phyloP scores from a whole-genome alignment of 1,284 basidiomycete genomes.

The Ustilago vetiveriae region DNA sequence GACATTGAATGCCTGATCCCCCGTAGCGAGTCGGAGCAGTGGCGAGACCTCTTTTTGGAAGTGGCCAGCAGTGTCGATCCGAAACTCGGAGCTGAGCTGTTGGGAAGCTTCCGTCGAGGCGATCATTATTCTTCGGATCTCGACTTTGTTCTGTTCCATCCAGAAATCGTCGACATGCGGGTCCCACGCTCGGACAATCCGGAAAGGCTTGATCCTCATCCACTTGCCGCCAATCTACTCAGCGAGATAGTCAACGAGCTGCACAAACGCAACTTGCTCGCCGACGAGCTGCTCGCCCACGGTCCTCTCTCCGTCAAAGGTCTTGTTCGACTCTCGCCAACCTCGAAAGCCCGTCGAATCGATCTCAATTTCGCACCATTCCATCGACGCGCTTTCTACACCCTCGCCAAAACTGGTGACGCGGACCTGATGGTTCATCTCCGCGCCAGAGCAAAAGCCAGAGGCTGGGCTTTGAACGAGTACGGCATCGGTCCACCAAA shows the following conservation, averaged over 20 bases:
- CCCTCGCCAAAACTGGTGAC: constrained; percentile 37
- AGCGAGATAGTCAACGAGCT: constrained; percentile 14
- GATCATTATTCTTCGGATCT: constrained; percentile 42
- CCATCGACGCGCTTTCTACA: constrained; percentile 33
- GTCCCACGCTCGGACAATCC: constrained; percentile 7
- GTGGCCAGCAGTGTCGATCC: constrained; percentile 22
- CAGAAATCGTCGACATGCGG: constrained; percentile 15
- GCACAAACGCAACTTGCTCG: constrained; percentile 10
- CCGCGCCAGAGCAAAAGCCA: constrained; percentile 15
- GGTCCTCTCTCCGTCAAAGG: constrained; percentile 27
- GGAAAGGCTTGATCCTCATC: constrained; percentile 8
- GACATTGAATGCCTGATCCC: constrained; percentile 39
- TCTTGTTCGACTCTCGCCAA: constrained; percentile 18
- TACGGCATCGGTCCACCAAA: constrained; percentile 35
- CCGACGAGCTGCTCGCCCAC: constrained; percentile 20
- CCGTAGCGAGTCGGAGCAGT: constrained; percentile 22
- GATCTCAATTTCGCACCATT: constrained; percentile 42
- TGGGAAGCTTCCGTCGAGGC: constrained; percentile 37
- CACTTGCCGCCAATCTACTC: constrained; percentile 11
- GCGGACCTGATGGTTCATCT: constrained; percentile 37
- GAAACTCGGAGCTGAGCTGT: constrained; percentile 15
- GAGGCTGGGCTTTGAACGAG: constrained; percentile 35
- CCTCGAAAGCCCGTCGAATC: constrained; percentile 19
- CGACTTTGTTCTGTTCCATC: constrained; percentile 38
- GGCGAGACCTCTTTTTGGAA: constrained; percentile 17